A percentile compares a stretch with the other conserved stretches of the same genome.
Evolutionary conservation across 257 asterid species (phyloP).

Genomic region (Dorcoceras hygrometricum): DNA sequence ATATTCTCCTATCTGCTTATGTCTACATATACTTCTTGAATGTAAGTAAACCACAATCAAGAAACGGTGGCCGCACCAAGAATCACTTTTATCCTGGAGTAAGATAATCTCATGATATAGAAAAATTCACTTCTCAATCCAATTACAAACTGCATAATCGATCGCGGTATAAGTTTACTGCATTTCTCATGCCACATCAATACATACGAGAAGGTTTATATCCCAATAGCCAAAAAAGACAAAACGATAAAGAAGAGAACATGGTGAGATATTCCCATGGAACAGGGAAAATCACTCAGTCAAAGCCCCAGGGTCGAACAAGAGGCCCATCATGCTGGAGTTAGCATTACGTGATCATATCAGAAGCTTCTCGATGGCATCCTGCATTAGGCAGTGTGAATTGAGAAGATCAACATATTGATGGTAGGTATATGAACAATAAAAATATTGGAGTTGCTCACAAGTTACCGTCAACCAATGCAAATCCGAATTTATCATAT

Average conservation of each 20-base stretch:
- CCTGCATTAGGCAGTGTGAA: constrained; percentile 25
- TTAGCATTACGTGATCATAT: constrained; percentile 25
- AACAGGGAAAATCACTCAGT: constrained; percentile 32
- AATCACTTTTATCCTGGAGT: no score
- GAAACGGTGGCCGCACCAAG: no score
- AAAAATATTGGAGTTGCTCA: not conserved
- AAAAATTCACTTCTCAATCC: not conserved
- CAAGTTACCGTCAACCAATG: not conserved
- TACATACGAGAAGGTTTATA: not conserved
- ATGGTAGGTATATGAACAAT: constrained; percentile 37
- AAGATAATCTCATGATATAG: not conserved
- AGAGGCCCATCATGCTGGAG: constrained; percentile 41
- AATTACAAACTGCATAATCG: not conserved
- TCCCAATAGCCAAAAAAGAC: not conserved
- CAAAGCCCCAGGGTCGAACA: constrained; percentile 35
- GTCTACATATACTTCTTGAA: no score
- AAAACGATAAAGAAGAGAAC: not conserved
- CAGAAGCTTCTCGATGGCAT: constrained; percentile 44
- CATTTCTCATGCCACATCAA: not conserved
- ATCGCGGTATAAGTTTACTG: not conserved
- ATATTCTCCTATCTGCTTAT: no score
- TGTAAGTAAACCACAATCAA: no score
- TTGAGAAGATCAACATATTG: constrained; percentile 40
- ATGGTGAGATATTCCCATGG: not conserved
- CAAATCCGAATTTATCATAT: not conserved